These are phyloP conservation scores for Pythium inflatum DNA, from an alignment of 352 stramenopile genomes.

Conservation along the genomic window DNA sequence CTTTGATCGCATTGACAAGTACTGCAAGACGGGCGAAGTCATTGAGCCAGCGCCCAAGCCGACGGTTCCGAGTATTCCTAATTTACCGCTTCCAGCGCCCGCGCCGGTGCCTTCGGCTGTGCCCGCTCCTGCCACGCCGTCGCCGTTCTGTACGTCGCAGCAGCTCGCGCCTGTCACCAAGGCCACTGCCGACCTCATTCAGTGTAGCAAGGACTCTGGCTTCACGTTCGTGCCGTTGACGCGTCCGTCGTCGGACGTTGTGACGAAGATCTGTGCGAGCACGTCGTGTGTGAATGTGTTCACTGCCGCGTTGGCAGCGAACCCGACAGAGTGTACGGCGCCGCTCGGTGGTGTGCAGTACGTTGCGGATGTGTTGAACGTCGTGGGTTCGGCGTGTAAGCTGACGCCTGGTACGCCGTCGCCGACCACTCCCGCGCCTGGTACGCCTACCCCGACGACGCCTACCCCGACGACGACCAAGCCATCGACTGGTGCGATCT, in stretches of 20 bases:
- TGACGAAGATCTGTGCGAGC: no score
- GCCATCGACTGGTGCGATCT: neutral
- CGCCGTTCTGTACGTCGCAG: conserved; percentile 10
- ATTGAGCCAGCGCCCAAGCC: conserved; percentile 10
- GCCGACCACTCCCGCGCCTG: conserved; percentile 12
- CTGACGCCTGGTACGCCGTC: neutral
- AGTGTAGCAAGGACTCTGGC: conserved; percentile 6
- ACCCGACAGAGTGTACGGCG: conserved; percentile 23
- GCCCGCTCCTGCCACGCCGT: conserved; percentile 1
- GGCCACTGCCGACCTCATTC: conserved; percentile 11
- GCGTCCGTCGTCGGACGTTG: no score
- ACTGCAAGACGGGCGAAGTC: conserved; percentile 21
- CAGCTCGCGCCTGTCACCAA: conserved; percentile 10
- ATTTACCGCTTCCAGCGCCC: conserved; percentile 12
- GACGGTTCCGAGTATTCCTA: neutral
- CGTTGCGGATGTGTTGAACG: conserved; percentile 19
- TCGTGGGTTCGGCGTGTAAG: conserved; percentile 21
- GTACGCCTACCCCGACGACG: neutral
- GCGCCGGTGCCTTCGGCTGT: conserved; percentile 7
- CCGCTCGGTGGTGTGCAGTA: conserved; percentile 15
- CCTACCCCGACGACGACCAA: neutral
- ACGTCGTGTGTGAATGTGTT: conserved; percentile 29
- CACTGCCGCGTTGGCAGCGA: conserved; percentile 7
- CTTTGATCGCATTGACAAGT: conserved; percentile 22
- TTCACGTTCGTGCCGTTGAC: no score